A percentile compares a stretch with the other conserved stretches of the same genome.
Evolutionary conservation across 768 basidiomycete species (phyloP).

Genomic region (Boletus reticuloceps): DNA sequence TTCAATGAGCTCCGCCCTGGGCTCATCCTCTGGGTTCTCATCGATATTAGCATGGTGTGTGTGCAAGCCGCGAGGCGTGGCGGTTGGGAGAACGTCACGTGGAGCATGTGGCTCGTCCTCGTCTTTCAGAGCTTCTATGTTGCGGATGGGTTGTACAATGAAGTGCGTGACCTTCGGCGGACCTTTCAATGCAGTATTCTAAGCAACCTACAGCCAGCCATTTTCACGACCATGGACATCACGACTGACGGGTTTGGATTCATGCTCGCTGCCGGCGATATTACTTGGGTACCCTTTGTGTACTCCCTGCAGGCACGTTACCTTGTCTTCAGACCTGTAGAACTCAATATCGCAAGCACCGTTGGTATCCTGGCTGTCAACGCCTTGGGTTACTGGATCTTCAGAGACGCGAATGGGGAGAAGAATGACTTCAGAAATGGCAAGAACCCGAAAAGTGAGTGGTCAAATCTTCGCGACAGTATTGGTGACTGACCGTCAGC

Average conservation of each 20-base stretch:
- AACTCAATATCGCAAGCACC: conserved; percentile 61
- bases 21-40: conserved; percentile 84
- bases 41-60: conserved; percentile 89
- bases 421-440: conserved; percentile 97
- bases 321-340: conserved; percentile 84
- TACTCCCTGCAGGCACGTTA: conserved; percentile 94
- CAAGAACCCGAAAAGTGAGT: conserved; percentile 84
- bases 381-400: conserved; percentile 83
- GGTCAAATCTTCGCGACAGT: not conserved
- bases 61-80: conserved; percentile 84
- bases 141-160: conserved; percentile 83
- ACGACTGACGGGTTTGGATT: conserved; percentile 97
- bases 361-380: conserved; percentile 63
- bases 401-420: conserved; percentile 83
- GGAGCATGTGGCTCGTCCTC: conserved; percentile 89
- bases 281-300: conserved; percentile 91
- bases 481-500: not conserved
- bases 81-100: conserved; percentile 61
- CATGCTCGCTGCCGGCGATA: conserved; percentile 94
- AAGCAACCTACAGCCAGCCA: conserved; percentile 56
- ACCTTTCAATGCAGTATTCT: not conserved
- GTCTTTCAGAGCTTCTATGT: conserved; percentile 88
- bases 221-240: conserved; percentile 97
- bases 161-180: conserved; percentile 45
- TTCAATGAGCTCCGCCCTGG: conserved; percentile 51